Percentiles rank a stretch among this genome's conserved stretches.
Conservation (phyloP, 257 asterid genomes). For the Coffea canephora region DNA sequence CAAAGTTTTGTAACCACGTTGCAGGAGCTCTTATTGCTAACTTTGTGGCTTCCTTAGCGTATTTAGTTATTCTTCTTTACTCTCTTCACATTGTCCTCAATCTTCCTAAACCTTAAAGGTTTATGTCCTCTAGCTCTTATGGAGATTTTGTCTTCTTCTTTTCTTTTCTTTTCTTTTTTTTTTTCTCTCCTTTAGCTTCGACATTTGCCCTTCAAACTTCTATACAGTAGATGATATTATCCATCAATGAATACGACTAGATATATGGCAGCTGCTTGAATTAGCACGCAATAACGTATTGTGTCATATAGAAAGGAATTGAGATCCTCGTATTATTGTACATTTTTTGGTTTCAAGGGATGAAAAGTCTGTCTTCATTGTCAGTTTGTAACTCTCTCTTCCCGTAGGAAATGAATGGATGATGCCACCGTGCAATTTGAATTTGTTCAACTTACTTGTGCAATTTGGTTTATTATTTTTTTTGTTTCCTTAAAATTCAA, state of each 20-base stretch:
- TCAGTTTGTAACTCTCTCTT: too few species aligned
- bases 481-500: too few species aligned
- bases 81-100: conserved; percentile 56
- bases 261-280: background rate
- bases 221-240: background rate
- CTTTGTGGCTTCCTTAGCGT: conserved; percentile 55
- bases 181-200: background rate
- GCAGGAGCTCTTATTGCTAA: conserved; percentile 62
- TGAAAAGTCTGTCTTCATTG: too few species aligned
- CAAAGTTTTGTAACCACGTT: conserved; percentile 66
- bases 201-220: background rate
- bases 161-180: background rate
- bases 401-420: too few species aligned
- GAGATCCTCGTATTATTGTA: background rate
- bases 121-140: background rate
- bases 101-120: conserved; percentile 38
- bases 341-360: background rate
- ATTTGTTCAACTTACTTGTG: too few species aligned
- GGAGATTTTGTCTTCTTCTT: conserved; percentile 5
- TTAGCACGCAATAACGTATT: background rate
- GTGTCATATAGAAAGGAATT: background rate
- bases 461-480: too few species aligned
- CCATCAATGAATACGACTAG: background rate
- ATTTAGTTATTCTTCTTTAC: conserved; percentile 53
- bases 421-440: too few species aligned